These are phyloP conservation scores for Saposhnikovia divaricata DNA, from an alignment of 129 eudicot species.

Conservation along the genomic window DNA sequence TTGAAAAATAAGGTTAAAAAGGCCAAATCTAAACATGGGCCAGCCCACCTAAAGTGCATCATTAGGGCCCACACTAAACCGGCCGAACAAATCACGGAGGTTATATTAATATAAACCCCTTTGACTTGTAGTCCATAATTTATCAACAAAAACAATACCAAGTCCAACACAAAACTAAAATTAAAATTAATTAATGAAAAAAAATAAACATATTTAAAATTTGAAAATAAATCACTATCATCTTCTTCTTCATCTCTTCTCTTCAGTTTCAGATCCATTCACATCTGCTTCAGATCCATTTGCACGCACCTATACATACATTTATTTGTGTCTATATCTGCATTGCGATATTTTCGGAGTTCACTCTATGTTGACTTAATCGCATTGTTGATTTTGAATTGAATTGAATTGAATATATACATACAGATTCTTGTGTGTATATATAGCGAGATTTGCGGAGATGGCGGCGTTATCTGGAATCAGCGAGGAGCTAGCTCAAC, in stretches of 20 bases:
- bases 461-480: constrained; percentile 26
- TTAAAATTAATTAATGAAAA: no score
- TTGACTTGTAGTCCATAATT: not conserved
- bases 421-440: no score
- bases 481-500: constrained; percentile 23
- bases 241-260: not conserved
- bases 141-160: not conserved
- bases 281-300: not conserved
- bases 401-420: no score
- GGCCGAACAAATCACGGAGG: no score
- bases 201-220: not conserved
- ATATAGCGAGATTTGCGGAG: not conserved
- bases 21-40: no score
- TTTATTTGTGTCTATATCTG: not conserved
- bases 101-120: not conserved
- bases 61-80: no score
- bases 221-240: not conserved
- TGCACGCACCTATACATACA: not conserved
- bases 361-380: not conserved
- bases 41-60: no score
- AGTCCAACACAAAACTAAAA: not conserved
- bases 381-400: not conserved
- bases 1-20: no score
- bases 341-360: not conserved
- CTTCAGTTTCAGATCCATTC: not conserved